phyloP scores from a whole-genome alignment of 2,329 filamentous ascomycete species.

The Xylariomycetidae sp. region DNA sequence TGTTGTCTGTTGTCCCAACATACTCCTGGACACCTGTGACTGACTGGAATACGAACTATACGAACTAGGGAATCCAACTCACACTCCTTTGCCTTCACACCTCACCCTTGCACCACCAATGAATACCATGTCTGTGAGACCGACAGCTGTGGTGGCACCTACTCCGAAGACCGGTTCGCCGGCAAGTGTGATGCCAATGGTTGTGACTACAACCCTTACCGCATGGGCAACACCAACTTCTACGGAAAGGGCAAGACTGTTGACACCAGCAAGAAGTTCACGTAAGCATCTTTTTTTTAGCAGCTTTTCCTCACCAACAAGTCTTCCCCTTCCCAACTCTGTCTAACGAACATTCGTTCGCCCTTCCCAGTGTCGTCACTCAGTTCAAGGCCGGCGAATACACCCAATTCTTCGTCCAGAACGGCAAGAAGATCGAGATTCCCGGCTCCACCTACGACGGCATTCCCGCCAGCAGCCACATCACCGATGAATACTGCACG shows the following conservation, averaged over 20 bases:
- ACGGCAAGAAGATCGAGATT: slow-evolving; percentile 46
- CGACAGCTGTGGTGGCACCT: slow-evolving; percentile 43
- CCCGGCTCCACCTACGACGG: slow-evolving; percentile 24
- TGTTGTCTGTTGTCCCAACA: neutral
- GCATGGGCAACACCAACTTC: slow-evolving; percentile 56
- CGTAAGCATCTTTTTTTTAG: slow-evolving; percentile 24
- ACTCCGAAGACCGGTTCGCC: slow-evolving; percentile 46
- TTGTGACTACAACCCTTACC: slow-evolving; percentile 65
- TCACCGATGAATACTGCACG: slow-evolving; percentile 53
- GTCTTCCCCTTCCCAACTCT: too few relatives aligned
- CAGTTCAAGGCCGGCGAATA: slow-evolving; percentile 46
- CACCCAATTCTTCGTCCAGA: slow-evolving; percentile 56
- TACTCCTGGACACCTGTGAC: neutral
- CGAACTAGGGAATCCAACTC: slow-evolving; percentile 53
- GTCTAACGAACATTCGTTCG: too few relatives aligned
- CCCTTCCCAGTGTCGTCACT: slow-evolving; percentile 43
- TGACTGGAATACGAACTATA: slow-evolving; percentile 10
- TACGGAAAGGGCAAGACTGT: slow-evolving; percentile 54
- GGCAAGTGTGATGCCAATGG: slow-evolving; percentile 61
- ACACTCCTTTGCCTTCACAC: slow-evolving; percentile 56
- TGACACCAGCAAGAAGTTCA: slow-evolving; percentile 54
- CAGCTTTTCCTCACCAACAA: neutral
- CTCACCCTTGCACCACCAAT: slow-evolving; percentile 52
- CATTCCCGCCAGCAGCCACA: slow-evolving; percentile 22
- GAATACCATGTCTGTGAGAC: slow-evolving; percentile 44